Base-by-base conservation (phyloP, 495 filamentous ascomycete genomes). In the Penicillium ucsense region DNA sequence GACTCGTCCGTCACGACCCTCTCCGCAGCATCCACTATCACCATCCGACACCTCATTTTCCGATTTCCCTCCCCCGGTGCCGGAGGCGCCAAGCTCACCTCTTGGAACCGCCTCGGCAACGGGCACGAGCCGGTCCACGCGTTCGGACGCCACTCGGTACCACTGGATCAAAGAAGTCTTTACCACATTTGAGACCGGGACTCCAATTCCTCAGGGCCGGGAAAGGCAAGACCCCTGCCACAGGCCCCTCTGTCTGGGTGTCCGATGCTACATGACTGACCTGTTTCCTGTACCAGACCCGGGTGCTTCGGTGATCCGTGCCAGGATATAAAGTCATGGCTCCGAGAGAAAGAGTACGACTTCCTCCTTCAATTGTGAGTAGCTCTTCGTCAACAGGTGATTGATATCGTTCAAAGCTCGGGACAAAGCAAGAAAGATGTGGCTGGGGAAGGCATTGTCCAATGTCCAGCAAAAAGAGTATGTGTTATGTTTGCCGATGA, bases 151-250 rank as follows among this genome's bases (percentile, higher is more conserved):
- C 10, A 32, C 61, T 27, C 54, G 50, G 37, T 62, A 67, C 3
- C 79, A 82, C 53, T 83, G 80, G 80, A 65, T 76, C 1, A 68
- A 59, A 35, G 60, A 65, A 27, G 68, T 79, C 4, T 80, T 79
- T 45, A 53, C 62, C 27, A 66, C 65, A 8, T 46, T 51, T 35
- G 60, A 65, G 30, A 61, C 72, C 5, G 45, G 52, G 5, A 78
- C 72, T 1, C 56, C 52, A 4, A 65, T 82, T 31, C 59, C 54
- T 5, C 48, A 53, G 20, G 45, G 57, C 3, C 66, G 68, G 31
- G 63, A 70, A 55, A 56, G 56, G 77, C 79, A 29, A 31, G 1
- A 41, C 4, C 42, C 35, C 10, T 9, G 35, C 20, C 4, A 35
- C 1, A 4, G 28, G n/a, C 5, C 5, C 5, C n/a, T 8, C 27